Evolutionary conservation across 108 stramenopile genomes (phyloP).

Genomic region (Cyclostephanos tholiformis): DNA sequence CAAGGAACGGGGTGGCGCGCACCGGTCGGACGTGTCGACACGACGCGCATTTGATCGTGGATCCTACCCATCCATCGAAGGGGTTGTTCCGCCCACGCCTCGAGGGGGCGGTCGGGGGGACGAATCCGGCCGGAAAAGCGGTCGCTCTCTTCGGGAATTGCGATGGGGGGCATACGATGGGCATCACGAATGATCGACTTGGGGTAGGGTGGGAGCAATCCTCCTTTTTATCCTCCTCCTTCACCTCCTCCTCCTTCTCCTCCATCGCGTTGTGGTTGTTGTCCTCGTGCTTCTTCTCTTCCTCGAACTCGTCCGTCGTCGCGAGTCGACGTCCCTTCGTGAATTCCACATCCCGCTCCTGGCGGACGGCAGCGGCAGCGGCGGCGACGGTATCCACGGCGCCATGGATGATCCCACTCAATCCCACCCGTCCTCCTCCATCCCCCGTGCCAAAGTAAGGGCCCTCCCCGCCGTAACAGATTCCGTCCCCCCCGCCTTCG

Average conservation of each 20-base stretch:
- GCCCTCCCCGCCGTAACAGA: background rate
- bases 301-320: conserved; percentile 8
- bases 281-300: conserved; percentile 65
- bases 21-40: conserved; percentile 77
- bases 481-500: background rate
- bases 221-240: background rate
- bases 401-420: background rate
- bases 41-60: conserved; percentile 68
- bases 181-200: background rate
- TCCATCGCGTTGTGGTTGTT: background rate
- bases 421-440: background rate
- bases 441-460: too few relatives aligned
- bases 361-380: background rate
- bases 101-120: background rate
- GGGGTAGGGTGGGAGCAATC: background rate
- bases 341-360: background rate
- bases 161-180: background rate
- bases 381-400: background rate
- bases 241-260: background rate
- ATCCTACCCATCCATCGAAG: conserved; percentile 79
- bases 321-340: background rate
- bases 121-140: background rate
- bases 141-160: background rate
- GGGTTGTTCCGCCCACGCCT: conserved; percentile 56
- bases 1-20: conserved; percentile 67